phyloP scores from a whole-genome alignment of 2,329 filamentous ascomycete genomes.

The Thielaviopsis euricoi region DNA sequence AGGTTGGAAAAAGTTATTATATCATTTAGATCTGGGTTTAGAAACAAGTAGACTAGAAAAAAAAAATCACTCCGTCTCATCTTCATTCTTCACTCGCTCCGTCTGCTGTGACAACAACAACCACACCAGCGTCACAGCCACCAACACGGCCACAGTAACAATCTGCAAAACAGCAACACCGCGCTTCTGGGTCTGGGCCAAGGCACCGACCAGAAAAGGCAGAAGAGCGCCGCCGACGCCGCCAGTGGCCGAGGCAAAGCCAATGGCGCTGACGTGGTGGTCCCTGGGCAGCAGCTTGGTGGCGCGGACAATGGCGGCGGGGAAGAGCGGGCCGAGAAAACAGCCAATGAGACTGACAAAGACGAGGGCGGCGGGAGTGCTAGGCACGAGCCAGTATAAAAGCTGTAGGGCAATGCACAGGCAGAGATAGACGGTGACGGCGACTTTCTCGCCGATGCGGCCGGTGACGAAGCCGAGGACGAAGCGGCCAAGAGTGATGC shows the following conservation, averaged over 20 bases:
- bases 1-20: too few relatives aligned
- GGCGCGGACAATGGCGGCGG: slow-evolving; percentile 53
- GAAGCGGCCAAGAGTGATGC: slow-evolving; percentile 58
- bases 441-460: slow-evolving; percentile 52
- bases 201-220: slow-evolving; percentile 51
- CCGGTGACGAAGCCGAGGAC: slow-evolving; percentile 62
- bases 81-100: too few relatives aligned
- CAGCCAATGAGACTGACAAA: slow-evolving; percentile 60
- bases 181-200: slow-evolving; percentile 37
- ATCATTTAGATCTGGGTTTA: too few relatives aligned
- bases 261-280: slow-evolving; percentile 64
- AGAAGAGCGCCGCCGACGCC: slow-evolving; percentile 53
- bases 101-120: slow-evolving; percentile 23
- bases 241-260: slow-evolving; percentile 65
- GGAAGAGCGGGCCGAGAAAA: slow-evolving; percentile 67
- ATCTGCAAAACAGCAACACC: slow-evolving; percentile 42
- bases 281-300: slow-evolving; percentile 59
- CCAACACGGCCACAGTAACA: slow-evolving; percentile 32
- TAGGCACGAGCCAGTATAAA: slow-evolving; percentile 67
- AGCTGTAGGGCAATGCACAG: slow-evolving; percentile 48
- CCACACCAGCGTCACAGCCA: slow-evolving; percentile 30
- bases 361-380: slow-evolving; percentile 56
- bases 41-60: too few relatives aligned
- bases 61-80: too few relatives aligned
- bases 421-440: slow-evolving; percentile 46